Base-by-base conservation (phyloP, 768 basidiomycete species). In the Megacollybia marginata region DNA sequence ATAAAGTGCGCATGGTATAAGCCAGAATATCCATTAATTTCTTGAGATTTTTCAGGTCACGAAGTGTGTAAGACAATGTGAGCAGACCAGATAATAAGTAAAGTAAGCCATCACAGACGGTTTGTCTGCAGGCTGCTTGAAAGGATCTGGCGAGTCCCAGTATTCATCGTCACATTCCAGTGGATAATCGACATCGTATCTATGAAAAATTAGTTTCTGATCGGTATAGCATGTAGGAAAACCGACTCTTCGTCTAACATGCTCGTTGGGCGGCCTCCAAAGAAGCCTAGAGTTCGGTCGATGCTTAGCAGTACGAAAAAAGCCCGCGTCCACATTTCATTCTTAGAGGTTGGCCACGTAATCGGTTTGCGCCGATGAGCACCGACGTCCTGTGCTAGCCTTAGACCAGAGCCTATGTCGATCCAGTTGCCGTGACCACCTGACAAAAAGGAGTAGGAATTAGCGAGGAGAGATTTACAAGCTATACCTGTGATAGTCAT, bases 241-340 rank as follows among this genome's bases (percentile, higher is more conserved):
- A 66, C 76, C 49, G 48, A 73, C 70, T 79, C 79, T 49, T 73
- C 70, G 44, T 80, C 76, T 33, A 73, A 69, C 4, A 79, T 64
- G 1, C 74, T 72, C 44, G 76, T 68, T 2, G 79, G 78, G 15
- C 82, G 63, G 9, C 81, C 82, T 32, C 43, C 61, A 51, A 42
- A 62, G 54, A 16, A 60, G 54, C 68, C 66, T 65, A 55, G 34
- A 31, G 33, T 33, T 1, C 40, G 33, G 28, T 54, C 66, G 34
- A 51, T 61, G 57, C 40, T 6, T 12, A 51, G 33, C 23, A 54
- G 35, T 9, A 67, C 59, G 66, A 66, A 71, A 54, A 71, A 73
- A 4, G 63, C 65, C 13, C 70, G 65, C 49, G 76, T 79, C 67
- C 75, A 80, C 33, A 77, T 57, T 55, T 84, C 79, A 28, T 74